These are phyloP conservation scores for Malassezia restricta DNA, from an alignment of 1,284 basidiomycete genomes.

Conservation along the genomic window DNA sequence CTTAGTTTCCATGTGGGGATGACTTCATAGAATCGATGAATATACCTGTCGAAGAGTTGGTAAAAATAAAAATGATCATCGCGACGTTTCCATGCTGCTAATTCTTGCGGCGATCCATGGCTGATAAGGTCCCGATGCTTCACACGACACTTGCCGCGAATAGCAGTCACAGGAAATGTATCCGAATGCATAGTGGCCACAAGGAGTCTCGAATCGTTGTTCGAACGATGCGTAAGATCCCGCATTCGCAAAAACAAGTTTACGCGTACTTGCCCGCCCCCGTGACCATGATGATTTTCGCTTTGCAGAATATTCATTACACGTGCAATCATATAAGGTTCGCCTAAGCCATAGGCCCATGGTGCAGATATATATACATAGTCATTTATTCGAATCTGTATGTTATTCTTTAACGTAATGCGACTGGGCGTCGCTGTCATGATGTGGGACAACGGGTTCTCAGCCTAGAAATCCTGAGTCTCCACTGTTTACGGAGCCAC, in stretches of 20 bases:
- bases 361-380: slow-evolving; percentile 67
- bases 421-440: background rate
- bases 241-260: slow-evolving; percentile 86
- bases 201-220: slow-evolving; percentile 74
- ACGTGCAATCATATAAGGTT: slow-evolving; percentile 73
- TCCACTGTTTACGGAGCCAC: too few species aligned
- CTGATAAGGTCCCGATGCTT: slow-evolving; percentile 82
- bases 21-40: slow-evolving; percentile 95
- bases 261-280: slow-evolving; percentile 56
- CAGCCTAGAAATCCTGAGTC: too few species aligned
- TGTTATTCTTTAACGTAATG: slow-evolving; percentile 24
- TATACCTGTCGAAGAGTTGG: slow-evolving; percentile 87
- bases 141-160: slow-evolving; percentile 81
- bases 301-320: slow-evolving; percentile 85
- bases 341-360: slow-evolving; percentile 78
- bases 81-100: slow-evolving; percentile 85
- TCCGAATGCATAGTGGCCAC: slow-evolving; percentile 90
- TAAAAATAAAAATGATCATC: slow-evolving; percentile 92
- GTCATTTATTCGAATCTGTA: slow-evolving; percentile 33
- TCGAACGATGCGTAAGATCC: slow-evolving; percentile 70
- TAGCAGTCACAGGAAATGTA: slow-evolving; percentile 77
- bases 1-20: slow-evolving; percentile 72
- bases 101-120: slow-evolving; percentile 52
- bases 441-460: background rate
- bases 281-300: slow-evolving; percentile 55